Base-by-base conservation (phyloP, 139 green algal genomes). In the Picochlorum sp. region DNA sequence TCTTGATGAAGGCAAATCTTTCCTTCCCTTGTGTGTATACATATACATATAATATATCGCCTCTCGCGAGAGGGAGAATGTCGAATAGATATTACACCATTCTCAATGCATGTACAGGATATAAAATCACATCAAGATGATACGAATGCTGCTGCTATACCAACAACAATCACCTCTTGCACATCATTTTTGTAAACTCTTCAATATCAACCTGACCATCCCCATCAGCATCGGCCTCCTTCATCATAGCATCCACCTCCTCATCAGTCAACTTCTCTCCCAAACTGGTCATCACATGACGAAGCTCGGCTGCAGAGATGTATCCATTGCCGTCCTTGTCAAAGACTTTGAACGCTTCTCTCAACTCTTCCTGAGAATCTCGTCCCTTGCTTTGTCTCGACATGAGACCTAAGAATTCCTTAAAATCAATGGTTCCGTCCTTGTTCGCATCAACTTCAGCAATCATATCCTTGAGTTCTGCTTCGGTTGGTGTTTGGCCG, bases 391-490 rank as follows among this genome's bases (percentile, higher is more conserved):
- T 99, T 76, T 99, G 98, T 51, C 87, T 78, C 1, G 89, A 85
- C 94, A 99, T 99, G 24, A 99, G 83, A 73, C 85, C 92, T 4
- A 99, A 71, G 70, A 99, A 99, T 85, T 99, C 94, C 4, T 91
- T 89, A 67, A 99, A 99, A 76, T 99, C 94, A 62, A 99, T 99
- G 28, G 92, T 99, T 38, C 94, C 94, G 71, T 97, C 98, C 52
- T 91, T 91, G 70, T 99, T 94, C 20, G 88, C 87, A 72, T 99
- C 94, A 20, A 99, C 94, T 80, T 99, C 94, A 69, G 92, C 96
- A 71, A 99, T 97, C 94, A 99, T 99, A 65, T 99, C 94, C 79
- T 97, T 89, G 67, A 99, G 83, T 83, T 99, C 94, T 7, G 92
- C 94, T 79, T 99, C 94, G 6, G 94, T 99, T 15, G 94, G 94